Conservation (phyloP, 352 stramenopile genomes). For the Thalassiosira livingstoniorum region DNA sequence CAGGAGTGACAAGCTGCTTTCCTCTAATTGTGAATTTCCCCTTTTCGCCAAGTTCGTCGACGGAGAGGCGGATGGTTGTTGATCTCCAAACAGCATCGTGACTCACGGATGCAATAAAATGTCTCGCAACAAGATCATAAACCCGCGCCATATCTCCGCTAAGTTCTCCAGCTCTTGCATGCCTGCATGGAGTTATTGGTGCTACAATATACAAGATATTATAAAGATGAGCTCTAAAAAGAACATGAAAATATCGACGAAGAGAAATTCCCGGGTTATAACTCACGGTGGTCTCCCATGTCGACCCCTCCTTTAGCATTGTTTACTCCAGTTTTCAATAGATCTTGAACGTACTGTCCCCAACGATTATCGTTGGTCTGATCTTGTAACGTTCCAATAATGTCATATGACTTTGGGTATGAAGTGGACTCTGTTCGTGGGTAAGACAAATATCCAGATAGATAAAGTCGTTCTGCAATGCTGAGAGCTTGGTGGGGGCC, state of each 20-base stretch:
- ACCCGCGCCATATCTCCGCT: conserved; percentile 86
- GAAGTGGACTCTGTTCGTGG: conserved; percentile 88
- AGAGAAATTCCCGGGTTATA: not conserved
- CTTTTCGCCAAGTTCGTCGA: conserved; percentile 83
- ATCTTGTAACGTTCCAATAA: conserved; percentile 84
- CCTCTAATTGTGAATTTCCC: conserved; percentile 86
- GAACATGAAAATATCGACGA: not conserved
- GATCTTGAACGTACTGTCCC: conserved; percentile 82
- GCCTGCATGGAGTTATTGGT: conserved; percentile 88
- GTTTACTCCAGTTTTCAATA: conserved; percentile 68
- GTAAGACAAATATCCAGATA: conserved; percentile 90
- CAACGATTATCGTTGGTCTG: conserved; percentile 82
- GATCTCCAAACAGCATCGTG: conserved; percentile 85
- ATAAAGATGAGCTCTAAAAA: not conserved
- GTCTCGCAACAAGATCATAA: conserved; percentile 89
- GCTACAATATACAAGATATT: conserved; percentile 59
- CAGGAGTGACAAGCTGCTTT: conserved; percentile 74
- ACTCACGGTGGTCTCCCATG: conserved; percentile 79
- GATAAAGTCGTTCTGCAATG: conserved; percentile 88
- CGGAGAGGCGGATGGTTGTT: conserved; percentile 74
- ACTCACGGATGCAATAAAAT: conserved; percentile 90
- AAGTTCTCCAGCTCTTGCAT: conserved; percentile 77
- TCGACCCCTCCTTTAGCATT: conserved; percentile 75
- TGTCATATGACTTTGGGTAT: conserved; percentile 90
- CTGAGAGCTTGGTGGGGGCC: conserved; percentile 87